These are phyloP conservation scores for Trypanosoma theileri DNA, from an alignment of 208 protist genomes.

Conservation along the genomic window DNA sequence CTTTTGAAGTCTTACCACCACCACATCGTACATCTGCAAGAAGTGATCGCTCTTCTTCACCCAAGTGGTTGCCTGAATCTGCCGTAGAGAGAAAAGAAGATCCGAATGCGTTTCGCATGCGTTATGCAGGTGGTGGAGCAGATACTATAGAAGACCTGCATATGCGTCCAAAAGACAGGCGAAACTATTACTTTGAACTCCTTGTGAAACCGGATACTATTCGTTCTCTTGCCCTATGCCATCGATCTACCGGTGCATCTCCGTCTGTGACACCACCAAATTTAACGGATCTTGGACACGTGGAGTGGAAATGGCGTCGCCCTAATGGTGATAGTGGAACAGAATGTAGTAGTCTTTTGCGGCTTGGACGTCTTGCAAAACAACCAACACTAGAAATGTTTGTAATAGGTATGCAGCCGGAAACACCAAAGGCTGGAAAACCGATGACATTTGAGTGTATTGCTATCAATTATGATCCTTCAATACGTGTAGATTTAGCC, in stretches of 20 bases:
- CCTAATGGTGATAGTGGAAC: slow-evolving; percentile 55
- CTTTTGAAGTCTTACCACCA: slow-evolving; percentile 22
- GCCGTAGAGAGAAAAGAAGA: slow-evolving; percentile 2
- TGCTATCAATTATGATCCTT: slow-evolving; percentile 31
- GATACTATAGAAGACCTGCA: slow-evolving; percentile 29
- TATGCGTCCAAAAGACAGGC: slow-evolving; percentile 43
- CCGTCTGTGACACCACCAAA: slow-evolving; percentile 1
- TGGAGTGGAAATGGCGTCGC: slow-evolving; percentile 54
- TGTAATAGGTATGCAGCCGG: slow-evolving; percentile 18
- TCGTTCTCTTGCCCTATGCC: slow-evolving; percentile 30
- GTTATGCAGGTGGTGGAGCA: slow-evolving; percentile 21
- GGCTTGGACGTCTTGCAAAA: slow-evolving; percentile 26
- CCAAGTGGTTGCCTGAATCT: slow-evolving; percentile 17
- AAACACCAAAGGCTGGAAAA: slow-evolving; percentile 23
- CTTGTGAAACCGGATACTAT: slow-evolving; percentile 33
- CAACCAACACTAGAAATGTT: slow-evolving; percentile 41
- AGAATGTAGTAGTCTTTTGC: slow-evolving; percentile 35
- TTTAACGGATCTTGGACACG: slow-evolving; percentile 45
- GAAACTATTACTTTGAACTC: slow-evolving; percentile 36
- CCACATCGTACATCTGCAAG: background rate
- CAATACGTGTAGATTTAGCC: slow-evolving; percentile 39
- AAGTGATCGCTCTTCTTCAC: background rate
- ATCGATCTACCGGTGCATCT: slow-evolving; percentile 1
- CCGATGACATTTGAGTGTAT: slow-evolving; percentile 39
- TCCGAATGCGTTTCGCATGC: slow-evolving; percentile 15